Evolutionary conservation across 2,329 filamentous ascomycete genomes (phyloP).

Genomic region (Teratosphaeria zuluensis): DNA sequence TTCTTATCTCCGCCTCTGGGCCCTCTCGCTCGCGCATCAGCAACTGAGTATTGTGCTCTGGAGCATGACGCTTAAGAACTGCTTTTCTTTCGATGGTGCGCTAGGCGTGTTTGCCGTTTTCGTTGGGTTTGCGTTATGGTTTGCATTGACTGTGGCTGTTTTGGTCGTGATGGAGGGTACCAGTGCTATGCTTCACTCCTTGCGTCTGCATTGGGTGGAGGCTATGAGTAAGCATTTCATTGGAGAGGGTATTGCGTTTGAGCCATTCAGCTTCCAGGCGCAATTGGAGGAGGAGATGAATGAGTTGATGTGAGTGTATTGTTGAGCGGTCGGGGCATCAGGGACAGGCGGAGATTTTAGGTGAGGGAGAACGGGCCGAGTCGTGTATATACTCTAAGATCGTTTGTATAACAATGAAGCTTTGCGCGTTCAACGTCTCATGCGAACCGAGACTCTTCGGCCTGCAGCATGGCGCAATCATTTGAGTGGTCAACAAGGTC

Average conservation of each 20-base stretch:
- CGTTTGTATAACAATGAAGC: too few species aligned
- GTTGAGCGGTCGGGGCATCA: too few species aligned
- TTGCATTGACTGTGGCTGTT: slow-evolving; percentile 69
- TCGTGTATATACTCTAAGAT: too few species aligned
- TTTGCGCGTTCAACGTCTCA: too few species aligned
- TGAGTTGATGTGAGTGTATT: slow-evolving; percentile 19
- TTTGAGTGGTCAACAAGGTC: too few species aligned
- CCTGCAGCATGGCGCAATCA: too few species aligned
- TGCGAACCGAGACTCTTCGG: too few species aligned
- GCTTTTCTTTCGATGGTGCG: slow-evolving; percentile 52
- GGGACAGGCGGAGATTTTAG: too few species aligned
- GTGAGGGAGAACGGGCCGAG: too few species aligned
- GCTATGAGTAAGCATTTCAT: slow-evolving; percentile 97
- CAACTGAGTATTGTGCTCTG: slow-evolving; percentile 93
- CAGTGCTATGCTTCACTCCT: slow-evolving; percentile 85
- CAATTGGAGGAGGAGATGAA: slow-evolving; percentile 68
- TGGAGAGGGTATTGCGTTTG: slow-evolving; percentile 71
- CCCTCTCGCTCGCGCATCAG: slow-evolving; percentile 91
- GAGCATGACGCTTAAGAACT: slow-evolving; percentile 83
- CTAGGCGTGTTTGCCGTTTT: slow-evolving; percentile 73
- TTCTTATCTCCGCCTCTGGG: slow-evolving; percentile 97
- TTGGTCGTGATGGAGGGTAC: slow-evolving; percentile 94
- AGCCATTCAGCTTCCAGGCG: slow-evolving; percentile 78
- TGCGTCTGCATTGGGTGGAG: slow-evolving; percentile 92
- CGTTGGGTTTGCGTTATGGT: slow-evolving; percentile 79